These are phyloP conservation scores for Quercus gilva DNA, from an alignment of 306 rosid species.

Conservation along the genomic window DNA sequence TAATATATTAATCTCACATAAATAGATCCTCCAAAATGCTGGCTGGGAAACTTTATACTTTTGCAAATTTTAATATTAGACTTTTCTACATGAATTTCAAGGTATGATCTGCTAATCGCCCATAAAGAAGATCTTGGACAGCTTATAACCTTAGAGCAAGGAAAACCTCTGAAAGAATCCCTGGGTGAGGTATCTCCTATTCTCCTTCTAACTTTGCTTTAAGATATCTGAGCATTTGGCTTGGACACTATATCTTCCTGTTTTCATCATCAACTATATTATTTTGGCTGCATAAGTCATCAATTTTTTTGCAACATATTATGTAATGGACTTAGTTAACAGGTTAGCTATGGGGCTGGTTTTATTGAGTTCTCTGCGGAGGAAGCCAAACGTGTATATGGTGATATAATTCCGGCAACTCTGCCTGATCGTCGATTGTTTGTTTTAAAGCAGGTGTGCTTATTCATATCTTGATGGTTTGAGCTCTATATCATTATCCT, in stretches of 20 bases:
- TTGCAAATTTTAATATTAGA: slow-evolving; percentile 4
- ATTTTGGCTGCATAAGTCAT: slow-evolving; percentile 11
- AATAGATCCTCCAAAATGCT: slow-evolving; percentile 6
- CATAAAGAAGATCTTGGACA: slow-evolving; percentile 88
- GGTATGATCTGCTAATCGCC: slow-evolving; percentile 74
- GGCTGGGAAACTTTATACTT: slow-evolving; percentile 5
- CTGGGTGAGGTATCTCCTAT: slow-evolving; percentile 68
- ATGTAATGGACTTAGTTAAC: slow-evolving; percentile 21
- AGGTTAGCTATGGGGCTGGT: slow-evolving; percentile 76
- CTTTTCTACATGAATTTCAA: slow-evolving; percentile 33
- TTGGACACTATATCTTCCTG: slow-evolving; percentile 6
- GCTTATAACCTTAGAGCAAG: slow-evolving; percentile 96
- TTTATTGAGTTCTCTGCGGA: slow-evolving; percentile 90
- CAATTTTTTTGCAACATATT: slow-evolving; percentile 14
- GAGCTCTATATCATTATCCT: slow-evolving; percentile 7
- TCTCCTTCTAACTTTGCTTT: slow-evolving; percentile 17
- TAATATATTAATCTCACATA: neutral
- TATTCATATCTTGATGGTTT: slow-evolving; percentile 17
- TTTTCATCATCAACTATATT: neutral
- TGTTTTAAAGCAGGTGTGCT: slow-evolving; percentile 85
- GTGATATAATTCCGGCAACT: slow-evolving; percentile 92
- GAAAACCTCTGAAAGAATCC: slow-evolving; percentile 91
- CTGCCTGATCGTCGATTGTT: slow-evolving; percentile 74
- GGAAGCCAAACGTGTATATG: slow-evolving; percentile 94
- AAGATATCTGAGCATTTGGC: slow-evolving; percentile 6